Evolutionary conservation across 1,284 basidiomycete genomes (phyloP), one percentile per base, ranked within the genome.

Genomic region (Tetrapyrgos nigripes): DNA sequence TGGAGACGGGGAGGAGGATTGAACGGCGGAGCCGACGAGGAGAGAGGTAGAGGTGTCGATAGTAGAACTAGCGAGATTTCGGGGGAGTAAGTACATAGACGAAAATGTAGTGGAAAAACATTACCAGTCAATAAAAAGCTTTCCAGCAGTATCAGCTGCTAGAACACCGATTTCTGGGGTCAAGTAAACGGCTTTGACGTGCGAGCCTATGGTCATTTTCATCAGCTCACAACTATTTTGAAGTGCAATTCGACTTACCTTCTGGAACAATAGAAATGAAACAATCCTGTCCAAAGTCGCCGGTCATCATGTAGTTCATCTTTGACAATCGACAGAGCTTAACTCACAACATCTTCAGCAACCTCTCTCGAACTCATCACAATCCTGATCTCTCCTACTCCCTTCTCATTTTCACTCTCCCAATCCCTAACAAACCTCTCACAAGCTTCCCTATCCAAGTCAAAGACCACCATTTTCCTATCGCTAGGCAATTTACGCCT

Each of bases 61-160:
- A 4, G 76, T 79, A n/a, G 77, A 79, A 55, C 76, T 79, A 40
- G 37, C 6, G 14, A 40, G 37, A 40, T 9, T 9, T 40, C 31
- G 14, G 31, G 8, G 31, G 31, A 47, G n/a, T 9, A 46, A 53
- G 2, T 27, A n/a, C 17, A 33, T 50, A 52, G 19, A 47, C 27
- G 23, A n/a, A n/a, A n/a, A n/a, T n/a, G n/a, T n/a, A 43, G 40
- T 35, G 17, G 43, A 26, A 24, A 44, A n/a, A n/a, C n/a, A n/a
- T n/a, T 63, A 77, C 76, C 76, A 77, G 61, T 78, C 77, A 35
- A 79, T 71, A 50, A 78, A 76, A 19, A 75, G 27, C 60, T 77
- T 79, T 6, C 70, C 70, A n/a, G 70, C 68, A 13, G 70, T 70
- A 50, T 73, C 45, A 14, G 67, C 71, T 5, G 75, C 71, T 8